Percentiles rank a stretch among this genome's conserved stretches.
Evolutionary conservation across 345 rosid genomes (phyloP).

Genomic region (Durio zibethinus): DNA sequence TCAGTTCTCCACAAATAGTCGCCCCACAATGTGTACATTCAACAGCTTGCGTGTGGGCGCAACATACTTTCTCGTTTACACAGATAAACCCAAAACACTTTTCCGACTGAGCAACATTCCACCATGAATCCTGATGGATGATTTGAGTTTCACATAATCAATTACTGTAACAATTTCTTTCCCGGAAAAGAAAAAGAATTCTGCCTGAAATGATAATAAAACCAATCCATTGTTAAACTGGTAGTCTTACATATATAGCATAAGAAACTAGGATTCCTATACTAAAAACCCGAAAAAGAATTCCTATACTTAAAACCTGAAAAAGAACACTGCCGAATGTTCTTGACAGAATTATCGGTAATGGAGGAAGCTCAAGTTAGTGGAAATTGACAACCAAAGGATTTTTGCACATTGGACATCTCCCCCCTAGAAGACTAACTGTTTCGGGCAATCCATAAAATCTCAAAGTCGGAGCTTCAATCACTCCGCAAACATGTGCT

Average conservation of each 20-base stretch:
- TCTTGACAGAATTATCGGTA: neutral
- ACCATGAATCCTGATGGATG: neutral
- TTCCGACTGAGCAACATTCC: neutral
- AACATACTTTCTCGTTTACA: neutral
- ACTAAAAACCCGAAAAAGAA: neutral
- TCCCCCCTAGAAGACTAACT: neutral
- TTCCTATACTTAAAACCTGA: neutral
- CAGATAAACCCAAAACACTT: neutral
- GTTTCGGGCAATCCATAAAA: neutral
- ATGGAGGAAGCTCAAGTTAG: neutral
- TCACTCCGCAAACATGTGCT: slow-evolving; percentile 16
- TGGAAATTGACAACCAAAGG: neutral
- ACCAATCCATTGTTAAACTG: neutral
- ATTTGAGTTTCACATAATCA: neutral
- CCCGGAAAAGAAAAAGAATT: neutral
- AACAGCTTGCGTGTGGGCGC: slow-evolving; percentile 19
- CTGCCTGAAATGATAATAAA: neutral
- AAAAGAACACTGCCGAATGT: neutral
- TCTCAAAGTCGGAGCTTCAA: slow-evolving; percentile 16
- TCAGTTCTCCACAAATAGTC: neutral
- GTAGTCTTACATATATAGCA: neutral
- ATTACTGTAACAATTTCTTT: neutral
- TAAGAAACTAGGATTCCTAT: neutral
- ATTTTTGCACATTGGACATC: slow-evolving; percentile 8
- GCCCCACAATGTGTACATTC: neutral